Evolutionary conservation across 371 early-diverging fungal genomes (phyloP).

Genomic region (Apophysomyces trapeziformis): DNA sequence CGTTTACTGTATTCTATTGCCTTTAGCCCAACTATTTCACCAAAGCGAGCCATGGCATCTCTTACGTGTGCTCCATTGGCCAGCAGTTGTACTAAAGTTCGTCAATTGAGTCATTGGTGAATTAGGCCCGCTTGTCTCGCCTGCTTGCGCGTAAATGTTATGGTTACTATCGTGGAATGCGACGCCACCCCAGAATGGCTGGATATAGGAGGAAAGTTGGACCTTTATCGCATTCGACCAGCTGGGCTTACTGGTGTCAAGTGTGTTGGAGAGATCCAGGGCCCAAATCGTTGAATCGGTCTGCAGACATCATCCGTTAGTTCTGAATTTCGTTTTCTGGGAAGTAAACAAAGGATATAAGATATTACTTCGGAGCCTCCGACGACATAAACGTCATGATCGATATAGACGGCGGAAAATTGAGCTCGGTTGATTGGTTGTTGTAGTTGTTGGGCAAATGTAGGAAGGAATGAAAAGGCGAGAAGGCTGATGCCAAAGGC

Average conservation of each 20-base stretch:
- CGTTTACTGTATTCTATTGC: slow-evolving; percentile 4
- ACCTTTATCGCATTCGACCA: slow-evolving; percentile 24
- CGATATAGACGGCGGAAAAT: slow-evolving; percentile 18
- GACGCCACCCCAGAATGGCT: slow-evolving; percentile 38
- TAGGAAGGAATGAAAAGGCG: slow-evolving; percentile 1
- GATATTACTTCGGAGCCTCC: slow-evolving; percentile 34
- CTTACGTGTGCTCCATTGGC: slow-evolving; percentile 20
- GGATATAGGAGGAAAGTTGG: neutral
- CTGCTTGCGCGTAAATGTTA: slow-evolving; percentile 32
- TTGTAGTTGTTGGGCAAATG: slow-evolving; percentile 3
- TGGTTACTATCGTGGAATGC: slow-evolving; percentile 27
- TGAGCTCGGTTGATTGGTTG: slow-evolving; percentile 21
- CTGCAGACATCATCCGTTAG: slow-evolving; percentile 15
- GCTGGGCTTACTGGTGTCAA: slow-evolving; percentile 22
- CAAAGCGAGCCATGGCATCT: slow-evolving; percentile 5
- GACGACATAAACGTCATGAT: slow-evolving; percentile 19
- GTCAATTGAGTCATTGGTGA: slow-evolving; percentile 28
- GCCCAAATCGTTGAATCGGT: slow-evolving; percentile 28
- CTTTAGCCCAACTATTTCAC: neutral
- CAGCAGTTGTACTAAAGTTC: slow-evolving; percentile 22
- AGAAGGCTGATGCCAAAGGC: slow-evolving; percentile 9
- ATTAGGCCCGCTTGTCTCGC: slow-evolving; percentile 20
- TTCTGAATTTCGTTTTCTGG: neutral
- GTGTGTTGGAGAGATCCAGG: slow-evolving; percentile 30
- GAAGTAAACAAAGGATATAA: neutral